Conservation (phyloP, 768 basidiomycete genomes). For the Roridomyces roridus region DNA sequence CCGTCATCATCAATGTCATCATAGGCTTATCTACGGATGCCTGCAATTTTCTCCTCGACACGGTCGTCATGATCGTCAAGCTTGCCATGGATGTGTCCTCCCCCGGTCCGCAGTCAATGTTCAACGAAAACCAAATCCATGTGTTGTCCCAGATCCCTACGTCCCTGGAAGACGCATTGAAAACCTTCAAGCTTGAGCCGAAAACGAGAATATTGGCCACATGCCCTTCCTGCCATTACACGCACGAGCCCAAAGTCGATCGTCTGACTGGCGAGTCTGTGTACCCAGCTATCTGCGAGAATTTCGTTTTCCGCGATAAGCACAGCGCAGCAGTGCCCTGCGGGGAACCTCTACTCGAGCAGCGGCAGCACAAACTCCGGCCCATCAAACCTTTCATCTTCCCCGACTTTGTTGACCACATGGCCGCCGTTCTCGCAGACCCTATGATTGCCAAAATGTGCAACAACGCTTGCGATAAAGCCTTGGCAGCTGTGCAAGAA, state of each 20-base stretch:
- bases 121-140: not conserved
- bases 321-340: not conserved
- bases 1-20: conserved; percentile 5
- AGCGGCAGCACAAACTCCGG: not conserved
- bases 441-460: conserved; percentile 4
- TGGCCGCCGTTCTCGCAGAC: conserved; percentile 20
- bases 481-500: conserved; percentile 5
- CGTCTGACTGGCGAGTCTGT: not conserved
- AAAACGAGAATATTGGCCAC: not conserved
- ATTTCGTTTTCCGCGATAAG: not conserved
- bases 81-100: not conserved
- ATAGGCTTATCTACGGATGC: not conserved
- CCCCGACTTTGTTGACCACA: conserved; percentile 25
- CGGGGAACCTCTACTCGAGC: not conserved
- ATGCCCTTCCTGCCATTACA: conserved; percentile 4
- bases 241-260: not conserved
- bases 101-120: not conserved
- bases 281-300: not conserved
- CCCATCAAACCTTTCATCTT: conserved; percentile 19
- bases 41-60: not conserved
- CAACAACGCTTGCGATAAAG: not conserved
- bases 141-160: conserved; percentile 7
- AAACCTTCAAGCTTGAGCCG: conserved; percentile 6
- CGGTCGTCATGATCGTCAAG: not conserved
- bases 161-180: conserved; percentile 2